phyloP scores from a whole-genome alignment of 805 yeast species.

The Kluyveromyces dobzhanskii region DNA sequence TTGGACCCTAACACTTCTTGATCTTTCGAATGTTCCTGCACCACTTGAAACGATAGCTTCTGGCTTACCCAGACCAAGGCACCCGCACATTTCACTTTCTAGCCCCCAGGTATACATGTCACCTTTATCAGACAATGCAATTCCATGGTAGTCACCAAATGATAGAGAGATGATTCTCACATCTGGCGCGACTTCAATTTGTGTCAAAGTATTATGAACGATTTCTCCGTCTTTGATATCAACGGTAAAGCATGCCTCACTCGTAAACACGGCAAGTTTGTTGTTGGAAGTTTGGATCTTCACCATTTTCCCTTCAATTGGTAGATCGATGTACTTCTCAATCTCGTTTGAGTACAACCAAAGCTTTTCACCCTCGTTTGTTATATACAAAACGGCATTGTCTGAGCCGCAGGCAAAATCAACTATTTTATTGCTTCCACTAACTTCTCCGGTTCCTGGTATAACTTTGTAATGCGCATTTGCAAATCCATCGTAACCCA shows the following conservation, averaged over 20 bases:
- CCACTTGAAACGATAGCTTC: constrained; percentile 13
- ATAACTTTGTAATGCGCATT: constrained; percentile 35
- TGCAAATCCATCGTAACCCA: constrained; percentile 16
- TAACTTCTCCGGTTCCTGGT: constrained; percentile 32
- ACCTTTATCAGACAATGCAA: constrained; percentile 56
- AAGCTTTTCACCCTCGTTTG: constrained; percentile 34
- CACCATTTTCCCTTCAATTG: constrained; percentile 31
- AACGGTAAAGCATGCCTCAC: constrained; percentile 33
- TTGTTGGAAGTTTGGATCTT: constrained; percentile 49
- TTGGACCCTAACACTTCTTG: constrained; percentile 27
- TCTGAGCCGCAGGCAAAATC: constrained; percentile 47
- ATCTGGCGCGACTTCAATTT: constrained; percentile 22
- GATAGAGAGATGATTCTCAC: constrained; percentile 45
- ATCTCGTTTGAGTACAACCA: constrained; percentile 25
- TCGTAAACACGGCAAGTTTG: constrained; percentile 47
- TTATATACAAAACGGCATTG: constrained; percentile 43
- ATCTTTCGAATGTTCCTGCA: constrained; percentile 27
- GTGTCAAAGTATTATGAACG: constrained; percentile 8
- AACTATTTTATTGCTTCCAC: constrained; percentile 31
- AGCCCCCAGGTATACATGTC: constrained; percentile 58
- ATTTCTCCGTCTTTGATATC: constrained; percentile 14
- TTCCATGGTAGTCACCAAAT: constrained; percentile 63
- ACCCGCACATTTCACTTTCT: constrained; percentile 56
- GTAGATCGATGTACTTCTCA: constrained; percentile 14
- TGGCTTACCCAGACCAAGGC: constrained; percentile 54